Evolutionary conservation across 2,329 filamentous ascomycete species (phyloP).

Genomic region (Botrytis deweyae): DNA sequence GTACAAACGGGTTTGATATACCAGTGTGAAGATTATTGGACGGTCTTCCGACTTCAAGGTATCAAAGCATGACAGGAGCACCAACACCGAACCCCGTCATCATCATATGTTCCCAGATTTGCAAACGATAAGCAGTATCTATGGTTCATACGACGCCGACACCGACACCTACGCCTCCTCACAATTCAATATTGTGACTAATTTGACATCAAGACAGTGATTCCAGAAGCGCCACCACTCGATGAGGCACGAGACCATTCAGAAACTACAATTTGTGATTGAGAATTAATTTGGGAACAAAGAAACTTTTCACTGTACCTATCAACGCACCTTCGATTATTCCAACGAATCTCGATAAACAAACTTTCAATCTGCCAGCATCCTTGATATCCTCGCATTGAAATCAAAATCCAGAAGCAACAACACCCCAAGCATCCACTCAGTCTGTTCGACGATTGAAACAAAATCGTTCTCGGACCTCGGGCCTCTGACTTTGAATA

Average conservation of each 20-base stretch:
- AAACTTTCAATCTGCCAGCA: not conserved
- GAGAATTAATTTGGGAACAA: slow-evolving; percentile 4
- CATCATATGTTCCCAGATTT: not conserved
- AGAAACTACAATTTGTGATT: not conserved
- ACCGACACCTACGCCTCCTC: not conserved
- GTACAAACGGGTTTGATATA: not conserved
- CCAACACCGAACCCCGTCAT: not conserved
- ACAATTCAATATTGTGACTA: slow-evolving; percentile 2
- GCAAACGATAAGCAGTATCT: not conserved
- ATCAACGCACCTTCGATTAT: not conserved
- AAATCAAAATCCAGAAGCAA: slow-evolving; percentile 2
- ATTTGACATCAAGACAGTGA: not conserved
- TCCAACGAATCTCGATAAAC: not conserved
- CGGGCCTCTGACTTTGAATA: not conserved
- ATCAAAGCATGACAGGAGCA: not conserved
- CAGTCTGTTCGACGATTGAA: not conserved
- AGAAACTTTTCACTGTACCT: not conserved
- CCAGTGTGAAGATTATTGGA: not conserved
- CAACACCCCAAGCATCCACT: slow-evolving; percentile 1
- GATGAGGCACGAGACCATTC: slow-evolving; percentile 8
- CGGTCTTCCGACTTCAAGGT: not conserved
- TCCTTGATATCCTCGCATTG: not conserved
- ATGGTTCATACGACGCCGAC: not conserved
- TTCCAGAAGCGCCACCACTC: not conserved
- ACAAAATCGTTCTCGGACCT: not conserved